phyloP scores from a whole-genome alignment of 495 filamentous ascomycete species.

The Aspergillus diversus region DNA sequence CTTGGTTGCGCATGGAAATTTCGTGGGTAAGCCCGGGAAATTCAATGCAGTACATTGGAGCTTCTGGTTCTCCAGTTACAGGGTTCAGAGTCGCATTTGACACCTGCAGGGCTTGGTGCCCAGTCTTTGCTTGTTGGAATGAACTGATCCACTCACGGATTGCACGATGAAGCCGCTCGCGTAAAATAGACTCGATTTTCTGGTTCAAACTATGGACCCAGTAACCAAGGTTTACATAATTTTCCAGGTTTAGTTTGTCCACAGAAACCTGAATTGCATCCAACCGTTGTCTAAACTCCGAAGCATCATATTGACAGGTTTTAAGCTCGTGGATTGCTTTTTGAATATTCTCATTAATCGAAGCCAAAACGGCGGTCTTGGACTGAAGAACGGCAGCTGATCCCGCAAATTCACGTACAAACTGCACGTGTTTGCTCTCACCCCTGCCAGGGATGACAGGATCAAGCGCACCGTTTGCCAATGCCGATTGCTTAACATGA shows the following conservation, averaged over 20 bases:
- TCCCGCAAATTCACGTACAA: conserved; percentile 87
- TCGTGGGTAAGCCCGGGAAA: conserved; percentile 74
- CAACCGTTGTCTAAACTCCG: conserved; percentile 76
- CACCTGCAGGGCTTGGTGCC: conserved; percentile 31
- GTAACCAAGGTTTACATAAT: conserved; percentile 84
- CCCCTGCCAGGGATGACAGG: conserved; percentile 57
- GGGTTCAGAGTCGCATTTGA: conserved; percentile 37
- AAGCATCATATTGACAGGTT: conserved; percentile 76
- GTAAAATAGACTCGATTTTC: conserved; percentile 76
- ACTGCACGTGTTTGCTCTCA: conserved; percentile 94
- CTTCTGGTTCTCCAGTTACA: conserved; percentile 41
- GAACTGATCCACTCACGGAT: conserved; percentile 81
- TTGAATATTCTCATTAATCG: conserved; percentile 81
- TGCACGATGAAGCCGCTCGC: conserved; percentile 75
- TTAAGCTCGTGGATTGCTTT: conserved; percentile 82
- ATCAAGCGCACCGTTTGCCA: conserved; percentile 61
- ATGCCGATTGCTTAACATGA: conserved; percentile 74
- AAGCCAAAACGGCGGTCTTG: conserved; percentile 77
- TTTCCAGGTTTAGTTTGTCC: conserved; percentile 93
- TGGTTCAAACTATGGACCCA: conserved; percentile 89
- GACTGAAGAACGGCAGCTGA: conserved; percentile 82
- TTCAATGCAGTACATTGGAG: conserved; percentile 58
- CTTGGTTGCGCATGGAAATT: conserved; percentile 93
- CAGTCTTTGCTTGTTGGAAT: conserved; percentile 66
- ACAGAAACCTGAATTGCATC: conserved; percentile 85